These are phyloP conservation scores for Botrytis porri DNA, from an alignment of 2,329 filamentous ascomycete genomes.

Conservation along the genomic window DNA sequence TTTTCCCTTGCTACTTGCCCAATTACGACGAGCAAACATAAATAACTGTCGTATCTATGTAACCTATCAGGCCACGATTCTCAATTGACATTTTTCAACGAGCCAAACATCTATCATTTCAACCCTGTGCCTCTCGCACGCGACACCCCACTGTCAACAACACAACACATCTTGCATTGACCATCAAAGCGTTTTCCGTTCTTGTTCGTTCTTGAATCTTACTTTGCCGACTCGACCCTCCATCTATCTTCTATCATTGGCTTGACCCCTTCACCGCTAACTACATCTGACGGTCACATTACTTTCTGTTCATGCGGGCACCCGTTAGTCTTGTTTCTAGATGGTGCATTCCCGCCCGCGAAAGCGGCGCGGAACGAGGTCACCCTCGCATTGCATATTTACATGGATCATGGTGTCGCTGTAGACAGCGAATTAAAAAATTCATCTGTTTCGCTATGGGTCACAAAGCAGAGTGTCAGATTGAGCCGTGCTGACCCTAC, in stretches of 20 bases:
- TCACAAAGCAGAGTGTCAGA: not conserved
- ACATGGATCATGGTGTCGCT: constrained; percentile 4
- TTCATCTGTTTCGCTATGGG: not conserved
- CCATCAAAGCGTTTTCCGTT: constrained; percentile 14
- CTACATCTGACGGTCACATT: constrained; percentile 30
- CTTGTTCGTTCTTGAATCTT: constrained; percentile 2
- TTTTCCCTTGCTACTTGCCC: not conserved
- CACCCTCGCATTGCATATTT: constrained; percentile 18
- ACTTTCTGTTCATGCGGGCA: constrained; percentile 32
- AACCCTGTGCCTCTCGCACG: constrained; percentile 3
- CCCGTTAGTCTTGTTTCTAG: constrained; percentile 31
- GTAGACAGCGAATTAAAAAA: not conserved
- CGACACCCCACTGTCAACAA: constrained; percentile 24
- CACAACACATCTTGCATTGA: constrained; percentile 32
- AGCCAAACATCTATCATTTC: not conserved
- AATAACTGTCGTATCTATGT: not conserved
- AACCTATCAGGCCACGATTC: not conserved
- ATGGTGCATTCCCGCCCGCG: constrained; percentile 32
- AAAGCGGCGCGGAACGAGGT: constrained; percentile 33
- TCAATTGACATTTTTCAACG: not conserved
- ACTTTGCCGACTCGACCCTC: not conserved
- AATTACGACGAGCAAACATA: not conserved
- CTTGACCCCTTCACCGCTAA: constrained; percentile 25
- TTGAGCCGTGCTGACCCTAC: constrained; percentile 3
- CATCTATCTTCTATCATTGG: constrained; percentile 9